Percentiles rank a stretch among this genome's conserved stretches.
Evolutionary conservation across 202 grass and related monocot genomes (phyloP).

Genomic region (Miscanthus sacchariflorus): DNA sequence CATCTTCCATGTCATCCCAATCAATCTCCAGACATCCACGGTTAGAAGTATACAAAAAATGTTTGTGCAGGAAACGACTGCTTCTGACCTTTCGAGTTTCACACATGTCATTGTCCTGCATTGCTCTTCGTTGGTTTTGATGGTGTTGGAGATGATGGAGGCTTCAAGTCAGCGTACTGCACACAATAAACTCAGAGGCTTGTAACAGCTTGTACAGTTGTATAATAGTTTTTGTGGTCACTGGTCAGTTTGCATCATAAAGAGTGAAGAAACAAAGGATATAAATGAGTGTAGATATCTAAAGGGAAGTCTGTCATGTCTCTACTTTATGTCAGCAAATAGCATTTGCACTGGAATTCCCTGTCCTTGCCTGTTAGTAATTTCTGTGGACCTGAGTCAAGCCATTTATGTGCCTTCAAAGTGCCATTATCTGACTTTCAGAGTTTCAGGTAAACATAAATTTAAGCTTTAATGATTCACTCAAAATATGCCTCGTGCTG

Average conservation of each 20-base stretch:
- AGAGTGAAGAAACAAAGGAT: conserved; percentile 25
- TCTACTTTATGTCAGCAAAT: not conserved
- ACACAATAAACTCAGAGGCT: conserved; percentile 33
- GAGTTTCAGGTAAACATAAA: not conserved
- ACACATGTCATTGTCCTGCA: not conserved
- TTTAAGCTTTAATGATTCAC: not conserved
- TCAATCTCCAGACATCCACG: conserved; percentile 11
- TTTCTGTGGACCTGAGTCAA: not conserved
- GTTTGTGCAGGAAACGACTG: not conserved
- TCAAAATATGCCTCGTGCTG: not conserved
- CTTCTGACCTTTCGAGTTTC: not conserved
- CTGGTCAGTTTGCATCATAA: conserved; percentile 1
- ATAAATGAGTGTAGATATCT: conserved; percentile 5
- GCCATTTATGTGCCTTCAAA: not conserved
- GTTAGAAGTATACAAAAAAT: conserved; percentile 49
- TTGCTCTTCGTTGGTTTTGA: conserved; percentile 57
- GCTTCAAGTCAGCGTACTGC: conserved; percentile 75
- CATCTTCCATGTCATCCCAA: not conserved
- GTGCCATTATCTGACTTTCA: not conserved
- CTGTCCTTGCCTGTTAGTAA: not conserved
- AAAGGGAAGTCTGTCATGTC: not conserved
- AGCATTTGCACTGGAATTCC: not conserved
- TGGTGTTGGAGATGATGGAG: conserved; percentile 59
- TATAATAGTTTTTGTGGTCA: not conserved
- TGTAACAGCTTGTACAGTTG: conserved; percentile 9